phyloP scores from a whole-genome alignment of 208 protist species.

The Endotrypanum monterogeii region DNA sequence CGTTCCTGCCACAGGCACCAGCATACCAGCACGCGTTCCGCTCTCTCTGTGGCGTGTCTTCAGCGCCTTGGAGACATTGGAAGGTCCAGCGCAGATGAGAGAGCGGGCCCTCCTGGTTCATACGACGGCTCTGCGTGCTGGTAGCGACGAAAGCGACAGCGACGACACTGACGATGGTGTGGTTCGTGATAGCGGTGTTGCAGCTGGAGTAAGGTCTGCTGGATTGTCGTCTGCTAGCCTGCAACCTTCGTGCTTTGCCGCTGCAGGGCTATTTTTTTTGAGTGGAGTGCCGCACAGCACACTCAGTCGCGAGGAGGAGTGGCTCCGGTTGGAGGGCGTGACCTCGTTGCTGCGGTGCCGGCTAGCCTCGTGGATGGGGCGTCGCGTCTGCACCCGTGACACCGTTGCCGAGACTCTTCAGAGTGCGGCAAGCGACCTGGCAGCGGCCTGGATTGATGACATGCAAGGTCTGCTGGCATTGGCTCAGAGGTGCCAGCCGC shows the following conservation, averaged over 20 bases:
- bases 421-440: slow-evolving; percentile 3
- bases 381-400: slow-evolving; percentile 27
- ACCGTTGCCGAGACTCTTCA: slow-evolving; percentile 16
- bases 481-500: slow-evolving; percentile 49
- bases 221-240: not conserved
- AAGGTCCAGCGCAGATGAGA: slow-evolving; percentile 17
- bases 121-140: not conserved
- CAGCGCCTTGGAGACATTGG: slow-evolving; percentile 53
- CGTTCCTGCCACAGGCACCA: not conserved
- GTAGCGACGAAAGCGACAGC: slow-evolving; percentile 7
- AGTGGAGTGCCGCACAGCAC: slow-evolving; percentile 40
- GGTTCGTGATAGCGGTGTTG: not conserved
- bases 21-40: slow-evolving; percentile 15
- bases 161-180: slow-evolving; percentile 22
- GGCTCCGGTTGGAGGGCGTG: slow-evolving; percentile 61
- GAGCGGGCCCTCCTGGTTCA: not conserved
- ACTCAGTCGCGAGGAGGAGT: slow-evolving; percentile 40
- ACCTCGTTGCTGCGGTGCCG: slow-evolving; percentile 59
- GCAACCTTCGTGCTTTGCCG: slow-evolving; percentile 46
- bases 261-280: slow-evolving; percentile 61
- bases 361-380: slow-evolving; percentile 39
- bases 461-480: slow-evolving; percentile 35
- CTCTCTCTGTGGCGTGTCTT: slow-evolving; percentile 68
- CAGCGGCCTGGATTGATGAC: slow-evolving; percentile 38
- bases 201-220: not conserved